Base-by-base conservation (phyloP, 2,329 filamentous ascomycete genomes). In the Scedosporium boydii region DNA sequence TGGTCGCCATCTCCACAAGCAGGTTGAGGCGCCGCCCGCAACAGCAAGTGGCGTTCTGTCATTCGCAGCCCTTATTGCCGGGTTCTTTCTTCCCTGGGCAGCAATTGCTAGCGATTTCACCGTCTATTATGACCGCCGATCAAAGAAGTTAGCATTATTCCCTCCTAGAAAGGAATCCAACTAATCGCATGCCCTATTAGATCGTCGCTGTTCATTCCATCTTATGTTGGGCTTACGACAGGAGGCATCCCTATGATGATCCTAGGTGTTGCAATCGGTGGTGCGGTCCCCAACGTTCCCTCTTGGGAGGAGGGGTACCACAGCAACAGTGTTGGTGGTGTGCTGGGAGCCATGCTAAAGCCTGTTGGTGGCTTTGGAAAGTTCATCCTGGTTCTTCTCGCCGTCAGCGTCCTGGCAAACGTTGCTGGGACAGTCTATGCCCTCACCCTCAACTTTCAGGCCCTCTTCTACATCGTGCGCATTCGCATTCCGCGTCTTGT, bases 31-130 rank as follows among this genome's bases (percentile, higher is more conserved):
- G 1, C 57, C 68, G 46, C 69, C 74, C 4, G 63, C 63, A 14
- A 65, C 63, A 5, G 55, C 59, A 16, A 38, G 27, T 3, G 21
- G 44, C 4, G 27, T 66, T 70, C 16, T 72, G 68, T 10, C 70
- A 70, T 79, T 76, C 63, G 76, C 69, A 1, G 74, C 73, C 55
- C 67, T 78, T 6, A 71, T 79, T 4, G 76, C 76, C 14, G 75
- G 76, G 4, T 77, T 74, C 63, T 72, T 78, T 65, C 69, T 79
- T 0, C 75, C 77, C 0, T 79, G 75, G 73, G 72, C 71, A 3
- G 71, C 70, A 2, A 68, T 77, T 34, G 72, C 73, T 5, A 73
- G 71, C 59, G 76, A 78, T 63, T 77, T 77, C 61, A 72, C 73
- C 2, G 74, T 73, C 1, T 78, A 78, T 62, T 72, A 76, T 38